Evolutionary conservation across 2,329 filamentous ascomycete genomes (phyloP).

Genomic region (Fusarium sp.): DNA sequence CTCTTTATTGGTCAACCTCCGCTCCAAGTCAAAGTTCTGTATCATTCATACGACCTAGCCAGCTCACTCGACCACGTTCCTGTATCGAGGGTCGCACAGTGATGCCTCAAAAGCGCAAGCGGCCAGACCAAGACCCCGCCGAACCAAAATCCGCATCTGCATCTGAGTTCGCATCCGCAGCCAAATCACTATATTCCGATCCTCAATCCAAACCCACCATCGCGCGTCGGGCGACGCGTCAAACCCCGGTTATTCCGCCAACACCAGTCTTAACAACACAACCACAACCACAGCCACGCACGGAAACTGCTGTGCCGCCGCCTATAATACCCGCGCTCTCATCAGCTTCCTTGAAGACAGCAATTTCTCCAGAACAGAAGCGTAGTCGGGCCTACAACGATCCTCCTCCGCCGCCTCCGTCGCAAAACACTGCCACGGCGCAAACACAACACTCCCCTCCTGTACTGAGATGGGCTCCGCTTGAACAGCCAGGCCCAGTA

Average conservation of each 20-base stretch:
- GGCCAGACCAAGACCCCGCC: conserved; percentile 48
- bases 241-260: conserved; percentile 53
- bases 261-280: conserved; percentile 45
- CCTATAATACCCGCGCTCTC: conserved; percentile 33
- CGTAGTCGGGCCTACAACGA: conserved; percentile 36
- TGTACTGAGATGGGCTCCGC: conserved; percentile 46
- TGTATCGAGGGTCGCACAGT: conserved; percentile 36
- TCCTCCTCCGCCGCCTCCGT: conserved; percentile 18
- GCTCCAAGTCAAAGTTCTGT: neutral
- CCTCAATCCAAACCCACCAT: conserved; percentile 38
- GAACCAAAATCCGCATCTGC: conserved; percentile 16
- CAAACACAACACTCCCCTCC: conserved; percentile 35
- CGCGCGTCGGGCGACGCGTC: conserved; percentile 58
- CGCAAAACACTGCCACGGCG: conserved; percentile 13
- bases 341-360: conserved; percentile 13
- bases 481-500: conserved; percentile 42
- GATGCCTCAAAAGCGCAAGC: conserved; percentile 58
- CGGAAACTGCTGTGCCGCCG: conserved; percentile 35
- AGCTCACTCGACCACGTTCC: neutral
- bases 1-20: conserved; percentile 1
- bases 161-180: neutral
- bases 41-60: neutral
- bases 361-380: conserved; percentile 37
- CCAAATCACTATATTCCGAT: conserved; percentile 19
- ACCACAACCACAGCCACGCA: conserved; percentile 34